Conservation (phyloP, 192 early-diverging fungal species). For the Rhizophagus sp. region DNA sequence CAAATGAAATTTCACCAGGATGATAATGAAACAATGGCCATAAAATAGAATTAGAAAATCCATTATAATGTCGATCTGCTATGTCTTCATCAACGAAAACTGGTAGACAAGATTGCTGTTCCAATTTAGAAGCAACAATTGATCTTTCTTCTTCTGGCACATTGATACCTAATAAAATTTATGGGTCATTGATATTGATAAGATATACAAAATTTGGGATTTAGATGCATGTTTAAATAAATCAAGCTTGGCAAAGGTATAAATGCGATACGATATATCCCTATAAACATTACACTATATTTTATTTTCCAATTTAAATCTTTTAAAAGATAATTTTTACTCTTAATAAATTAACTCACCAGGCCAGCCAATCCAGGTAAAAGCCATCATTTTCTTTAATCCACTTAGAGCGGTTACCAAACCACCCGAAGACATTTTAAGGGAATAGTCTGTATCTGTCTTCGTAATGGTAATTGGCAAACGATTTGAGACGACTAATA, state of each 20-base stretch:
- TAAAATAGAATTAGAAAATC: conserved; percentile 98
- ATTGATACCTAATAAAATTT: conserved; percentile 64
- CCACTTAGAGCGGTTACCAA: conserved; percentile 94
- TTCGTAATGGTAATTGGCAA: conserved; percentile 90
- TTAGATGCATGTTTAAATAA: not conserved
- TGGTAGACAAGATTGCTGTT: conserved; percentile 84
- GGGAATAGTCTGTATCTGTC: conserved; percentile 53
- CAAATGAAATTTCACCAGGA: conserved; percentile 96
- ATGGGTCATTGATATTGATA: not conserved
- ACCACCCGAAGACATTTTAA: conserved; percentile 91
- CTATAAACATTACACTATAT: too few relatives aligned
- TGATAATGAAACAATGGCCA: conserved; percentile 99
- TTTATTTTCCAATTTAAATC: too few relatives aligned
- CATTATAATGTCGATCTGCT: conserved; percentile 97
- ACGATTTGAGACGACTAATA: conserved; percentile 95
- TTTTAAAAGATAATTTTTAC: too few relatives aligned
- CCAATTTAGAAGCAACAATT: conserved; percentile 66
- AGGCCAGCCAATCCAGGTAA: conserved; percentile 99
- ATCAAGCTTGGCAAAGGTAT: too few relatives aligned
- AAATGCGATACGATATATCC: too few relatives aligned
- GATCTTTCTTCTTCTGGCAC: conserved; percentile 78
- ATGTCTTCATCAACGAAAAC: conserved; percentile 93
- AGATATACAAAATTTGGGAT: not conserved
- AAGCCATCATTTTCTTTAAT: conserved; percentile 91
- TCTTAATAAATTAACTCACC: conserved; percentile 46